phyloP scores from a whole-genome alignment of 257 asterid genomes.

The Salvia splendens region DNA sequence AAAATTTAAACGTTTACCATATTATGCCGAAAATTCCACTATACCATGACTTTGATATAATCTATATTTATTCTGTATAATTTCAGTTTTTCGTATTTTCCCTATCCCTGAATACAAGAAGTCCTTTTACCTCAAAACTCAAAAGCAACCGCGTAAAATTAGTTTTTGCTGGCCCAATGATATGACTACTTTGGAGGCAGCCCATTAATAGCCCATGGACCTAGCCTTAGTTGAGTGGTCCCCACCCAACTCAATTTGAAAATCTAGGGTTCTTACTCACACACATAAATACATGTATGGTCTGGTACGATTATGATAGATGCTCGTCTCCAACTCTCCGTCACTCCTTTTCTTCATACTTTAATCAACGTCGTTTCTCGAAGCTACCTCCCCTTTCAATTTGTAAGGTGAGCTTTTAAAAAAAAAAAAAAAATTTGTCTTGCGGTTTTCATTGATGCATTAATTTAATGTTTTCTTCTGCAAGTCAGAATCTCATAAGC shows the following conservation, averaged over 20 bases:
- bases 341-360: neutral
- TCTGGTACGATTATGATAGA: neutral
- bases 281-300: neutral
- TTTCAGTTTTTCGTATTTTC: too few relatives aligned
- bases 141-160: neutral
- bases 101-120: too few relatives aligned
- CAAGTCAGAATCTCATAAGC: neutral
- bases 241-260: slow-evolving; percentile 7
- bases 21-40: too few relatives aligned
- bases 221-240: neutral
- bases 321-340: neutral
- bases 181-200: neutral
- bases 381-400: slow-evolving; percentile 5
- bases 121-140: too few relatives aligned
- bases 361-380: slow-evolving; percentile 11
- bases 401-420: neutral
- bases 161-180: neutral
- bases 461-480: neutral
- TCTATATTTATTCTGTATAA: too few relatives aligned
- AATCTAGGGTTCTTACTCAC: slow-evolving; percentile 29
- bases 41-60: too few relatives aligned
- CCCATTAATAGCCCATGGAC: slow-evolving; percentile 24
- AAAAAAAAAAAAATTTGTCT: neutral
- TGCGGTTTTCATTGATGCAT: neutral
- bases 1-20: too few relatives aligned